phyloP scores from a whole-genome alignment of 768 basidiomycete species.

The Pholiota conissans region DNA sequence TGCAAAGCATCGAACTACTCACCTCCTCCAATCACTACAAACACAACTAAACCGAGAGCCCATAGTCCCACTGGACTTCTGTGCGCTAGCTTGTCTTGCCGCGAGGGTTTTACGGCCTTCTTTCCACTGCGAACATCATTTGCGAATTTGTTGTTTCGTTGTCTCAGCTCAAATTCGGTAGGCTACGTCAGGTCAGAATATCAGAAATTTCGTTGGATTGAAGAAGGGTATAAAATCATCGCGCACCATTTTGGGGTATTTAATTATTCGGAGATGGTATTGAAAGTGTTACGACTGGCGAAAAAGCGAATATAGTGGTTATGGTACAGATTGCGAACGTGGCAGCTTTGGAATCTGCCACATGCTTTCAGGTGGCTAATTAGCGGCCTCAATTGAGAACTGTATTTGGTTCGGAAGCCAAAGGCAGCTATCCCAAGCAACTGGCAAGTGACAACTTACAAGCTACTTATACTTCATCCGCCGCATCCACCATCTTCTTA shows the following conservation, averaged over 20 bases:
- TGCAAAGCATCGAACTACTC: constrained; percentile 24
- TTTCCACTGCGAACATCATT: constrained; percentile 72
- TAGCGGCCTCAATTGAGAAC: constrained; percentile 9
- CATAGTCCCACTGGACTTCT: constrained; percentile 74
- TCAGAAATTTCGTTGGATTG: neutral
- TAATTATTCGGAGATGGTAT: constrained; percentile 3
- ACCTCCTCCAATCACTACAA: constrained; percentile 84
- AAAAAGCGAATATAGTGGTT: constrained; percentile 7
- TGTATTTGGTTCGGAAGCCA: constrained; percentile 2
- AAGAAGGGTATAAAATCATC: neutral
- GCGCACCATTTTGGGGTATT: constrained; percentile 28
- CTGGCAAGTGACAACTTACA: neutral
- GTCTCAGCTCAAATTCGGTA: constrained; percentile 80
- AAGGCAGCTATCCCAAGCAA: neutral
- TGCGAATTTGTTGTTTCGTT: constrained; percentile 80
- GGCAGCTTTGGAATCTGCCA: constrained; percentile 16
- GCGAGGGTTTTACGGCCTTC: constrained; percentile 70
- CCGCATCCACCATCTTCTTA: neutral
- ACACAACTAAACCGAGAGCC: constrained; percentile 72
- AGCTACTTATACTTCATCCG: neutral
- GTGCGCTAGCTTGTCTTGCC: constrained; percentile 70
- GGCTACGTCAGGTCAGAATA: constrained; percentile 43
- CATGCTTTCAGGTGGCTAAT: constrained; percentile 8
- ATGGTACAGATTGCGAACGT: constrained; percentile 22
- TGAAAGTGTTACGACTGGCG: constrained; percentile 16